Percentiles rank a stretch among this genome's conserved stretches.
These are phyloP conservation scores for Aspergillus felis DNA, from an alignment of 2,329 filamentous ascomycete genomes.

Conservation along the genomic window DNA sequence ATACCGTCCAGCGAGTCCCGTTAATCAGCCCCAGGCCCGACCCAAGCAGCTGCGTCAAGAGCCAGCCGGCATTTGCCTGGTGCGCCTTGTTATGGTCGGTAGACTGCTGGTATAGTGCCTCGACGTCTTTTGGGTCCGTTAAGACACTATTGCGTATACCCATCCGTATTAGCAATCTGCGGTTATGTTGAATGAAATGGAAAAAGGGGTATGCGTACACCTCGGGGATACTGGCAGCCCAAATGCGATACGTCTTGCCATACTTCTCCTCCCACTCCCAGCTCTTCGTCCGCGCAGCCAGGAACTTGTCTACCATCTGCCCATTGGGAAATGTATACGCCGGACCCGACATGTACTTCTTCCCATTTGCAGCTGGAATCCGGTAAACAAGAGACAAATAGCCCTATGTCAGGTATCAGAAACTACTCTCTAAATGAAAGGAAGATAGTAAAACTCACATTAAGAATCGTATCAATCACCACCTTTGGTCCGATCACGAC, in stretches of 20 bases:
- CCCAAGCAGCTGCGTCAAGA: background rate
- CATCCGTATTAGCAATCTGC: too few relatives aligned
- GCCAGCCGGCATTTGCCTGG: background rate
- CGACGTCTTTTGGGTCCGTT: background rate
- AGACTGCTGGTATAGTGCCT: background rate
- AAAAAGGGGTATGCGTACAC: background rate
- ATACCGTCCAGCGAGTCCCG: background rate
- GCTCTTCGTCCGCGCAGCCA: background rate
- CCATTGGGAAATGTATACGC: background rate
- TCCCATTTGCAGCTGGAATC: background rate
- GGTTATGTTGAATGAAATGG: background rate
- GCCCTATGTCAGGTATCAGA: too few relatives aligned
- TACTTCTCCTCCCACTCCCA: slow-evolving; percentile 2
- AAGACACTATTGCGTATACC: background rate
- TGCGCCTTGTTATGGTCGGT: background rate
- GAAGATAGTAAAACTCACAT: too few relatives aligned
- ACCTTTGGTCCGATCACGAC: too few relatives aligned
- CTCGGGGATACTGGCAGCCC: slow-evolving; percentile 1
- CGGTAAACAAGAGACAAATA: too few relatives aligned
- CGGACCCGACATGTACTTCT: background rate
- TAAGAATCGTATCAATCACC: too few relatives aligned
- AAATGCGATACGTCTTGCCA: slow-evolving; percentile 2
- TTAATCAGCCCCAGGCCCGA: background rate
- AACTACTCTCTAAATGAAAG: too few relatives aligned
- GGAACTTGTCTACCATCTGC: background rate